Base-by-base conservation (phyloP, 305 asterid species). In the Galium porrigens region DNA sequence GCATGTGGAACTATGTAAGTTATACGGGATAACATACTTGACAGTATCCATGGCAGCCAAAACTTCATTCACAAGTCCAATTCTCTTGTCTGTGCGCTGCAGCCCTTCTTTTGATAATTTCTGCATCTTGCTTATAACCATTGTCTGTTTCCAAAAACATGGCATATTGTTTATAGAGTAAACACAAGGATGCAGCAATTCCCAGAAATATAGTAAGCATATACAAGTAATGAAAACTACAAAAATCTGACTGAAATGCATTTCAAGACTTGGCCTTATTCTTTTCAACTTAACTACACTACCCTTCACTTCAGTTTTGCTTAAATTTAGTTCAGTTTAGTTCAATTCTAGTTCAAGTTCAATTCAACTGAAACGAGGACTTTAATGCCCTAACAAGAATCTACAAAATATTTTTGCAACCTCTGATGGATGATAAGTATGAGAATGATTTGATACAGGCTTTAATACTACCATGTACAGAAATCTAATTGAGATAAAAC, bases 1-100 rank as follows among this genome's bases (percentile, higher is more conserved):
- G 22, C 36, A 53, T 42, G 27, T 5, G 15, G 12, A 63, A 10
- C 49, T 17, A 34, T 52, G 10, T n/a, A 4, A 7, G 10, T 65
- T 58, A 14, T 3, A 5, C 22, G 27, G 12, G 52, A 51, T 25
- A 58, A n/a, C 84, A 66, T 83, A 92, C 99, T 92, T 90, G 68
- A 90, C 99, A 2, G 95, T 84, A 73, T 92, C 99, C 96, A 92
- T 92, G 68, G 99, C 94, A 51, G 90, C 91, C 81, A 92, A 82
- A 77, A 92, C 78, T 79, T 92, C 99, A 64, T 92, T 92, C 86
- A 83, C 82, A 58, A 89, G 80, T 36, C 99, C 96, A 70, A 92
- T 95, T 84, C 99, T 84, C 86, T 75, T 81, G 82, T 92, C 96
- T 25, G 99, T 92, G 17, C 82, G 90, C 33, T 82, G 77, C 75